Base-by-base conservation (phyloP, 257 asterid genomes). In the Nicotiana otophora region DNA sequence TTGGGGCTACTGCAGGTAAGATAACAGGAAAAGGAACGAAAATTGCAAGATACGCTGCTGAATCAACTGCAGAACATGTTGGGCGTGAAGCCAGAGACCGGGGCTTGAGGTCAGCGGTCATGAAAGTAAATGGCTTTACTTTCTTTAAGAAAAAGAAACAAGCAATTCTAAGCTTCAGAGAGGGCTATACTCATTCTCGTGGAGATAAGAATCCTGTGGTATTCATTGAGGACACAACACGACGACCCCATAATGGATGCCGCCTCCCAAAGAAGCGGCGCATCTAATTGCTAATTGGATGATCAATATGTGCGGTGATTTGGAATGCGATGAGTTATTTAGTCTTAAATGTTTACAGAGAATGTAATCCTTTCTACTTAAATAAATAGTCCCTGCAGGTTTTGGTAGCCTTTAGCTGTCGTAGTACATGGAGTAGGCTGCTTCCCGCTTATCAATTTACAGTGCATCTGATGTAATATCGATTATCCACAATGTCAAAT, bases 161-260 rank as follows among this genome's bases (percentile, higher is more conserved):
- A 42, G 93, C 97, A 5, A 90, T 94, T 75, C 84, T 93, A 84
- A 88, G 95, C 81, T 91, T 94, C 67, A 93, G 86, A 83, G 99
- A 94, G 17, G 99, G 99, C 23, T 96, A 87, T 54, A 85, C 92
- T 12, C 86, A 90, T 84, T 92, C 95, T 20, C 87, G 97, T 19
- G 93, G 92, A 33, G 96, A 90, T 81, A 78, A 68, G 81, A 90
- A 88, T 81, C 99, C 98, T 3, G 80, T 94, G 48, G 97, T 96
- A 5, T 91, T 85, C 88, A 82, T 94, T 17, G 98, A 96, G 90
- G 98, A 96, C 84, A 93, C 98, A 0, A 96, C 98, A 28, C 84
- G 98, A 8, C 90, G 88, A 28, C 94, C 98, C 11, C 98, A 96
- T 79, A 96, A 94, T 46, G 98, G 98, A 17, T 96, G 98, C 84